Conservation (phyloP, 2,329 filamentous ascomycete species). For the Phoma sp. region DNA sequence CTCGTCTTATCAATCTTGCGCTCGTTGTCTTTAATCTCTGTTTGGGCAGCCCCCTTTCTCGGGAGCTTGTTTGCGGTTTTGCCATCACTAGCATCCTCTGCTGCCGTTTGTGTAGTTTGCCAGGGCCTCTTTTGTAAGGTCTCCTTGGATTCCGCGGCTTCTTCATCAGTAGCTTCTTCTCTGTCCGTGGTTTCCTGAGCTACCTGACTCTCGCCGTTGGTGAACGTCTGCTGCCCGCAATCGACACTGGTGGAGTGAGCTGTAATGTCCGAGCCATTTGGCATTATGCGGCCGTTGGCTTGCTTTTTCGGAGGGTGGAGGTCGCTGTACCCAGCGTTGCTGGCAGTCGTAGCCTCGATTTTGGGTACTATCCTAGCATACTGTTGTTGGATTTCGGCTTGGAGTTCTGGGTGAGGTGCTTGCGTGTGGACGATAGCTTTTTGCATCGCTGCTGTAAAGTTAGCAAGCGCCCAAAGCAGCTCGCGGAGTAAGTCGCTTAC, state of each 20-base stretch:
- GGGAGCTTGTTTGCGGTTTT: no score
- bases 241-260: constrained; percentile 50
- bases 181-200: no score
- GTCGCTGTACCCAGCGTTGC: constrained; percentile 48
- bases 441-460: constrained; percentile 36
- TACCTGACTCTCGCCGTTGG: constrained; percentile 1
- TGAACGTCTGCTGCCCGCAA: constrained; percentile 27
- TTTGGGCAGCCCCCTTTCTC: no score
- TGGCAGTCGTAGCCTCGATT: constrained; percentile 34
- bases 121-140: no score
- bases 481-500: constrained; percentile 22
- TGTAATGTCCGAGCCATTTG: no score
- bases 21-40: no score
- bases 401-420: constrained; percentile 37
- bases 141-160: no score
- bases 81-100: no score
- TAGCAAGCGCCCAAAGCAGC: neutral
- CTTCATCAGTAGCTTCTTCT: no score
- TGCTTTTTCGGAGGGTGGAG: constrained; percentile 52
- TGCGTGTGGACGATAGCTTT: constrained; percentile 33
- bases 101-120: no score
- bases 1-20: no score
- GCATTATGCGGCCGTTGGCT: constrained; percentile 32
- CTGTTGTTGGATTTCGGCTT: constrained; percentile 38
- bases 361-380: constrained; percentile 42